Evolutionary conservation across 2,329 filamentous ascomycete genomes (phyloP), one percentile per base, ranked within the genome.

Genomic region (Neopestalotiopsis sp.): DNA sequence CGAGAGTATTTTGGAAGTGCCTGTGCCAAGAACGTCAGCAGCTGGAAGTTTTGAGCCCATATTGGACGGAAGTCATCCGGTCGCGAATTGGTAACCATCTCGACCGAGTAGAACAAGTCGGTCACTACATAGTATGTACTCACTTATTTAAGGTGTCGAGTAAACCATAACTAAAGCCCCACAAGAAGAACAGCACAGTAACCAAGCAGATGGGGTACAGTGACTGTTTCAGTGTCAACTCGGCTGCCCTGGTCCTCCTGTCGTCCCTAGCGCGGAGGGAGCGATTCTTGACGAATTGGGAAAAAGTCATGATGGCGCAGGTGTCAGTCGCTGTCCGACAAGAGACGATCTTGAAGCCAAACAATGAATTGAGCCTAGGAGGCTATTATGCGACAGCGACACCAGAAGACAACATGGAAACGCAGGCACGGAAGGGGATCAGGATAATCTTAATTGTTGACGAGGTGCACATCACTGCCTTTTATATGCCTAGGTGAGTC

Each of bases 141-240:
- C 40, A 70, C 76, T 79, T 79, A 69, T 79, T 79, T 65, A 79
- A 68, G 3, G 86, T 88, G 71, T 90, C 87, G 58, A 90, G 82
- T 20, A 89, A 81, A 38, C 86, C 87, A 76, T 88, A 89, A 28
- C 81, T 83, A 77, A 88, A 88, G 32, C 87, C 87, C 88, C 88
- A 90, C 28, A 91, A 84, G 76, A 91, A 90, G 81, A 91, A 91
- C 1, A 91, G 79, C 62, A 90, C 81, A 0, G 89, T 91, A 65
- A 93, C 91, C 4, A 94, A 84, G 67, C 83, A 82, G 61, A 93
- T 85, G 3, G 91, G 92, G 73, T 87, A 87, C 66, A 94, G 83
- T 13, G 91, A 93, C 74, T 92, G 85, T 66, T 89, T 84, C 38
- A 93, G 77, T 0, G 90, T 92, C 71, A 94, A 82, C 77, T 92